Percentiles rank a stretch among this genome's conserved stretches.
Evolutionary conservation across 2,329 filamentous ascomycete species (phyloP).

Genomic region (Penicillium rolfsii): DNA sequence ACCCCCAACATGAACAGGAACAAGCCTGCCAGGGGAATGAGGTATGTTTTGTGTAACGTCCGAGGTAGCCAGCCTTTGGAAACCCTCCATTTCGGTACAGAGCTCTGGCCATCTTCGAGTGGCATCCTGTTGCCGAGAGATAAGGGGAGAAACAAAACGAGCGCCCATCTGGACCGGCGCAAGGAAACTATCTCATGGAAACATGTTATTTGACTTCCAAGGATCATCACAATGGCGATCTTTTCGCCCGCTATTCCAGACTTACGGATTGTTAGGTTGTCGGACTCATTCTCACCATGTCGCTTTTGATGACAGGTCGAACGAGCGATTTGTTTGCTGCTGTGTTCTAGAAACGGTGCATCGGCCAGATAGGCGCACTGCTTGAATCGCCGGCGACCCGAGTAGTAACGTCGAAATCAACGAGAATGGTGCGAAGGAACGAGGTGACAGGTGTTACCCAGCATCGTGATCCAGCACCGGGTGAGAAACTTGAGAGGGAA

Average conservation of each 20-base stretch:
- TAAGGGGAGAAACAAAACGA: not conserved
- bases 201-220: not conserved
- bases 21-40: constrained; percentile 15
- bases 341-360: not conserved
- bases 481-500: not conserved
- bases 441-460: not conserved
- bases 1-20: constrained; percentile 16
- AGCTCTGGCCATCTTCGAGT: not conserved
- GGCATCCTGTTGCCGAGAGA: constrained; percentile 2
- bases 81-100: not conserved
- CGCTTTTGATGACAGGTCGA: constrained; percentile 2
- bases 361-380: not conserved
- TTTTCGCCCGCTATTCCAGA: not conserved
- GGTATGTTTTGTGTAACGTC: constrained; percentile 19
- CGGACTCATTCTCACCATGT: constrained; percentile 3
- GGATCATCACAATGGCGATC: not conserved
- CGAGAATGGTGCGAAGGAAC: not conserved
- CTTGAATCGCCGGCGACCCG: constrained; percentile 7
- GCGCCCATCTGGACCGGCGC: constrained; percentile 3
- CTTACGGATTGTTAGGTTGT: constrained; percentile 2
- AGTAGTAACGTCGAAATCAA: not conserved
- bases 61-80: constrained; percentile 14
- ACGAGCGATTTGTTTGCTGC: not conserved
- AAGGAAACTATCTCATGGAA: not conserved
- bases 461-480: not conserved